Conservation (phyloP, 2,329 filamentous ascomycete species). For the Verticillium alfalfae region DNA sequence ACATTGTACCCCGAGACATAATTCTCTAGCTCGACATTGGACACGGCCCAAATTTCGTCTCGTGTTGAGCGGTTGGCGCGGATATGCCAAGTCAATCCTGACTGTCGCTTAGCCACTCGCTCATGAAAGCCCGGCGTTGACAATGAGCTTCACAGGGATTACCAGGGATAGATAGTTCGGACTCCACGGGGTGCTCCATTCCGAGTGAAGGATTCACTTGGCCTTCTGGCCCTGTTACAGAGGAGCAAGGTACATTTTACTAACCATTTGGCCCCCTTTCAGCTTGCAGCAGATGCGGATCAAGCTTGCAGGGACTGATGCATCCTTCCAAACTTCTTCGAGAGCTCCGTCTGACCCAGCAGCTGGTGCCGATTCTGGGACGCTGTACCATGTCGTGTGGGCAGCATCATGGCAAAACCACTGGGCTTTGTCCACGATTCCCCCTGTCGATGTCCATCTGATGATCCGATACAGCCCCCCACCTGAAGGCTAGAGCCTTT, state of each 20-base stretch:
- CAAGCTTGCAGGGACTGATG: background rate
- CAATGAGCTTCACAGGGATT: background rate
- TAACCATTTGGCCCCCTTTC: background rate
- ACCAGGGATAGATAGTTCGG: background rate
- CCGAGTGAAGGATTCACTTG: background rate
- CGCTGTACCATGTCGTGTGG: background rate
- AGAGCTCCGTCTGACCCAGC: background rate
- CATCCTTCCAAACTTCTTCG: background rate
- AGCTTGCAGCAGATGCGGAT: background rate
- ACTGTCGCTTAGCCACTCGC: background rate
- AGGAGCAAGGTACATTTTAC: background rate
- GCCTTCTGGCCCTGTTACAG: background rate
- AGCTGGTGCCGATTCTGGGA: background rate
- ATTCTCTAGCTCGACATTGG: background rate
- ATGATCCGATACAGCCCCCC: background rate
- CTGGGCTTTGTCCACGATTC: too few relatives aligned
- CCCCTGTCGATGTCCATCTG: background rate
- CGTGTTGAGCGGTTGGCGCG: background rate
- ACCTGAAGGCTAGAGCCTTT: background rate
- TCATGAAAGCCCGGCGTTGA: background rate
- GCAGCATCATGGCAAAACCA: background rate
- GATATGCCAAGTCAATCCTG: background rate
- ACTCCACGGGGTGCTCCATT: background rate
- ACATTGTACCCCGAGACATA: background rate
- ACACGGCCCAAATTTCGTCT: background rate